A percentile compares a stretch with the other conserved stretches of the same genome.
phyloP scores from a whole-genome alignment of 2,329 filamentous ascomycete genomes.

The Byssochlamys sp. region DNA sequence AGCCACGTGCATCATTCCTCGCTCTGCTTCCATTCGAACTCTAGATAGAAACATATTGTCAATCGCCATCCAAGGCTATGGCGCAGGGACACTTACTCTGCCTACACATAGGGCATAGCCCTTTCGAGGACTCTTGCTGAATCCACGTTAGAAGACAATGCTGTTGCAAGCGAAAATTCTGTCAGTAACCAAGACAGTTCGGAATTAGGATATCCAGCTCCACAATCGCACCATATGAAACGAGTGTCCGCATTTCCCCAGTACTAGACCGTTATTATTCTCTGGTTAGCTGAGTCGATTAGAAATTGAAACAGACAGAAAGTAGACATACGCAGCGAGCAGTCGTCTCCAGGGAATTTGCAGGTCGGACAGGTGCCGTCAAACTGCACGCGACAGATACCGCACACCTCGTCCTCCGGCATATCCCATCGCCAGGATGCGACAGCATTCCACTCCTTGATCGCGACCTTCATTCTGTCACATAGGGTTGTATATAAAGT shows the following conservation, averaged over 20 bases:
- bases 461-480: slow-evolving; percentile 86
- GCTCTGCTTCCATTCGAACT: slow-evolving; percentile 46
- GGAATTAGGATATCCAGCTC: slow-evolving; percentile 6
- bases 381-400: slow-evolving; percentile 95
- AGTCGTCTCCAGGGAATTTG: slow-evolving; percentile 95
- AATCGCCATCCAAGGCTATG: not conserved
- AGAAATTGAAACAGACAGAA: not conserved
- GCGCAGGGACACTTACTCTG: slow-evolving; percentile 55
- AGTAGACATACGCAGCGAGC: slow-evolving; percentile 58
- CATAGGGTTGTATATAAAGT: slow-evolving; percentile 5
- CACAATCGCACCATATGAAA: slow-evolving; percentile 73
- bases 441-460: slow-evolving; percentile 85
- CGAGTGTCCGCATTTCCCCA: slow-evolving; percentile 91
- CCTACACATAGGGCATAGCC: slow-evolving; percentile 94
- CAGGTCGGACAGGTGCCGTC: slow-evolving; percentile 96
- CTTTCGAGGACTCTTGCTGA: slow-evolving; percentile 83
- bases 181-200: slow-evolving; percentile 2
- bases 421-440: slow-evolving; percentile 98
- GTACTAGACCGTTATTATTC: slow-evolving; percentile 48
- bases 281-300: not conserved
- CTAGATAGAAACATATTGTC: slow-evolving; percentile 22
- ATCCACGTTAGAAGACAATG: slow-evolving; percentile 87
- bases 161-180: slow-evolving; percentile 35
- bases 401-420: slow-evolving; percentile 92
- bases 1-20: slow-evolving; percentile 18